Evolutionary conservation across 768 basidiomycete species (phyloP).

Genomic region (Kwoniella dejecticola): DNA sequence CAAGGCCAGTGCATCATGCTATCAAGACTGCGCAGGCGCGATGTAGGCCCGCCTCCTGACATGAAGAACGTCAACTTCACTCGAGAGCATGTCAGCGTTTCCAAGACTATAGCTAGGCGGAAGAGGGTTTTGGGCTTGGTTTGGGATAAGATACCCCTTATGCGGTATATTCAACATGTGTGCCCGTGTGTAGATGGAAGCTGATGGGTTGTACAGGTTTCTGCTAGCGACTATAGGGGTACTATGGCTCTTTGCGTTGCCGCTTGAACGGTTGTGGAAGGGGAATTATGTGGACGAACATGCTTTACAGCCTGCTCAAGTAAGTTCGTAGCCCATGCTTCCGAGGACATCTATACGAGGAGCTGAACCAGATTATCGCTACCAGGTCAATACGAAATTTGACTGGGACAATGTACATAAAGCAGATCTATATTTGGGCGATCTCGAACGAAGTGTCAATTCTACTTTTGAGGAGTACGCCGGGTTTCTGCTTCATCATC

Average conservation of each 20-base stretch:
- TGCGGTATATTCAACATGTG: slow-evolving; percentile 3
- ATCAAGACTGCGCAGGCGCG: slow-evolving; percentile 13
- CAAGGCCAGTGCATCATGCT: no score
- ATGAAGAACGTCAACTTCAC: slow-evolving; percentile 32
- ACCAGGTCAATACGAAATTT: slow-evolving; percentile 86
- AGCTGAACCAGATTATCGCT: no score
- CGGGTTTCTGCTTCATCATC: background rate
- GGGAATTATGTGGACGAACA: slow-evolving; percentile 90
- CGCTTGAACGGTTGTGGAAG: slow-evolving; percentile 66
- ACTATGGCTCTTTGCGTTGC: slow-evolving; percentile 80
- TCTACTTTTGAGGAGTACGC: slow-evolving; percentile 72
- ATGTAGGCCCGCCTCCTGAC: slow-evolving; percentile 10
- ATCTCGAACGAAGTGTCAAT: slow-evolving; percentile 70
- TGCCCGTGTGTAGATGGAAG: background rate
- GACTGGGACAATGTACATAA: slow-evolving; percentile 84
- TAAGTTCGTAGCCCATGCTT: slow-evolving; percentile 51
- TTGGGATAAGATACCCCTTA: slow-evolving; percentile 21
- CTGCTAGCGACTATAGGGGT: slow-evolving; percentile 68
- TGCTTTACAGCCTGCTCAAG: slow-evolving; percentile 89
- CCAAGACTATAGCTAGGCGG: slow-evolving; percentile 33
- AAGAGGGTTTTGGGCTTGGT: slow-evolving; percentile 19
- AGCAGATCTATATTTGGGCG: slow-evolving; percentile 77
- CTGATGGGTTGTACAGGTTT: slow-evolving; percentile 53
- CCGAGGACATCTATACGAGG: background rate
- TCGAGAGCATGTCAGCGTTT: slow-evolving; percentile 33